Evolutionary conservation across 1,139 yeast species (phyloP), one percentile per base, ranked within the genome.

Genomic region (Scheffersomyces insectosa): DNA sequence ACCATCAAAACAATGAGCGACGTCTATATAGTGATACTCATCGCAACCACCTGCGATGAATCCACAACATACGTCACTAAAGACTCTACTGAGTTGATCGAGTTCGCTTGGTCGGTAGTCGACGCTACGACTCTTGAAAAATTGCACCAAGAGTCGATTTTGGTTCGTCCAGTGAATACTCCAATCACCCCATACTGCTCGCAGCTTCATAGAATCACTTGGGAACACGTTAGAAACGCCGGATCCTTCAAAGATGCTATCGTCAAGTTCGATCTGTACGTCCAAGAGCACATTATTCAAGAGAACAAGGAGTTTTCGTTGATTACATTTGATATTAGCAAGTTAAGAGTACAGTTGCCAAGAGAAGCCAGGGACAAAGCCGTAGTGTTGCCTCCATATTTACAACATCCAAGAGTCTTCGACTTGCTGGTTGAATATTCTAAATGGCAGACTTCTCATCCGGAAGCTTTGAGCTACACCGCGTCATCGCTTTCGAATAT

Each of bases 331-430:
- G 82, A 83, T 55, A 73, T 83, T 8, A 79, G 85, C 80, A 85
- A 83, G 52, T 66, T 91, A 39, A 75, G 91, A 48, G 91, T 89
- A 29, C 88, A 86, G 54, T 64, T 91, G 25, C 84, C 88, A 5
- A 75, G 95, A 39, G 96, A 88, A 60, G 89, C 96, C 8, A 73
- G 88, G 34, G 96, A 88, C 60, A 83, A 86, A 59, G 77, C 80
- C 11, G 81, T 87, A 43, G 78, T 72, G 3, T 72, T 91, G 46
- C 97, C 97, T 0, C 71, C 79, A 3, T 88, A 85, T 58, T 68
- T 91, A 48, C 88, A 84, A 59, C 84, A 83, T 52, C 89, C 97
- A 2, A 73, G 83, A 37, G 76, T 86, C 25, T 89, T 88, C 65
- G 97, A 89, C 62, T 67, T 91, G 47, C 78, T 80, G 55, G 79